A percentile compares a stretch with the other conserved stretches of the same genome.
Conservation (phyloP, 2,329 filamentous ascomycete species). For the Penicillium sp. region DNA sequence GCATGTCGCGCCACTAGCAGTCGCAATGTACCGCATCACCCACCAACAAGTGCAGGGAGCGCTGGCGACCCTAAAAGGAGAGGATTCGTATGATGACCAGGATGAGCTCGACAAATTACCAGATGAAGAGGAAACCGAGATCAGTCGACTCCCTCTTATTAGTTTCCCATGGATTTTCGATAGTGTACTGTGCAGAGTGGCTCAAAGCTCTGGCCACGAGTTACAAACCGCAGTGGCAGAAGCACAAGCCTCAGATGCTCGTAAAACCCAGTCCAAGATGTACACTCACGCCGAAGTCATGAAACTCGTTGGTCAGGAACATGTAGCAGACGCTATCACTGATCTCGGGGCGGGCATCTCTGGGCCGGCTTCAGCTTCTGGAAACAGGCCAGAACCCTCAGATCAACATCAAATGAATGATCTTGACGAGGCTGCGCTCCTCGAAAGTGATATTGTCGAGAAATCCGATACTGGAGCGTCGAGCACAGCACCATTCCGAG, state of each 20-base stretch:
- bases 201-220: conserved; percentile 23
- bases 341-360: not conserved
- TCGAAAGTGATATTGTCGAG: too few species aligned
- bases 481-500: too few species aligned
- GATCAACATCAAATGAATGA: too few species aligned
- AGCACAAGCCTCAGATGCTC: conserved; percentile 2
- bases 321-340: not conserved
- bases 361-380: too few species aligned
- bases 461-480: too few species aligned
- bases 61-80: conserved; percentile 45
- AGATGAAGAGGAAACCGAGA: conserved; percentile 8
- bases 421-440: too few species aligned
- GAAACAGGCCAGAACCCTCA: too few species aligned
- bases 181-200: conserved; percentile 64
- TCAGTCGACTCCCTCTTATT: conserved; percentile 62
- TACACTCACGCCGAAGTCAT: conserved; percentile 5
- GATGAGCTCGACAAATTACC: conserved; percentile 9
- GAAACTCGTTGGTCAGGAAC: not conserved
- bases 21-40: conserved; percentile 83
- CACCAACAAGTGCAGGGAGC: conserved; percentile 61
- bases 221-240: not conserved
- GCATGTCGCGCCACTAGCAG: conserved; percentile 64
- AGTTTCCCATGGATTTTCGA: conserved; percentile 92
- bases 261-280: conserved; percentile 6
- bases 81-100: conserved; percentile 1